phyloP scores from a whole-genome alignment of 108 stramenopile species.

The Ochromonas danica region DNA sequence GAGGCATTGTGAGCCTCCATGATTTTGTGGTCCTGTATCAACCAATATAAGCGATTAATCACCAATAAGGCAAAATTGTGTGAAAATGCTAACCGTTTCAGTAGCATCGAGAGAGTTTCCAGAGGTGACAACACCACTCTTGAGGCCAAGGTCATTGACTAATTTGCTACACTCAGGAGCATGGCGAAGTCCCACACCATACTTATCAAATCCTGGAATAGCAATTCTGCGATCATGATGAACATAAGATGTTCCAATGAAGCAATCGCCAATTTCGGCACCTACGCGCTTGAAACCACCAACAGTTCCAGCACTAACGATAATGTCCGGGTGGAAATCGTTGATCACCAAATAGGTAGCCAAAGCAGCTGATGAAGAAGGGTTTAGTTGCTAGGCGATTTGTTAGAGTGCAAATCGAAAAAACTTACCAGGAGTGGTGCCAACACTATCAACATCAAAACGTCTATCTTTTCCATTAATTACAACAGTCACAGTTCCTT shows the following conservation, averaged over 20 bases:
- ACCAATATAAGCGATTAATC: neutral
- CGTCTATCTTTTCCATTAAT: constrained; percentile 79
- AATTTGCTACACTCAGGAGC: neutral
- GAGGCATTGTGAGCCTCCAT: constrained; percentile 64
- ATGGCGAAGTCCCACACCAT: constrained; percentile 66
- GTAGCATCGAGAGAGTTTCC: constrained; percentile 85
- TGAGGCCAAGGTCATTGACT: constrained; percentile 53
- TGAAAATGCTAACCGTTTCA: constrained; percentile 68
- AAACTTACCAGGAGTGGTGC: constrained; percentile 78
- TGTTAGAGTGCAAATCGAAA: constrained; percentile 7
- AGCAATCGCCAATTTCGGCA: constrained; percentile 84
- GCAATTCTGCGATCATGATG: constrained; percentile 95
- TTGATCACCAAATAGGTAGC: neutral
- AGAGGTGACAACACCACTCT: constrained; percentile 82
- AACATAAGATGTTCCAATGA: constrained; percentile 74
- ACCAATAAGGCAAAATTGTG: constrained; percentile 40
- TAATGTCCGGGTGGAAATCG: constrained; percentile 58
- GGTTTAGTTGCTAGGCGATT: neutral
- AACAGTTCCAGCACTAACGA: constrained; percentile 93
- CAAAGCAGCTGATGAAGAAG: neutral
- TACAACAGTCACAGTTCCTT: constrained; percentile 76
- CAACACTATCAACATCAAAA: constrained; percentile 86
- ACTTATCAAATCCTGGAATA: constrained; percentile 82
- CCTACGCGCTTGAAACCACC: constrained; percentile 87
- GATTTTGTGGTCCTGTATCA: constrained; percentile 40